Base-by-base conservation (phyloP, 352 stramenopile genomes). In the Phytophthora colocasiae region DNA sequence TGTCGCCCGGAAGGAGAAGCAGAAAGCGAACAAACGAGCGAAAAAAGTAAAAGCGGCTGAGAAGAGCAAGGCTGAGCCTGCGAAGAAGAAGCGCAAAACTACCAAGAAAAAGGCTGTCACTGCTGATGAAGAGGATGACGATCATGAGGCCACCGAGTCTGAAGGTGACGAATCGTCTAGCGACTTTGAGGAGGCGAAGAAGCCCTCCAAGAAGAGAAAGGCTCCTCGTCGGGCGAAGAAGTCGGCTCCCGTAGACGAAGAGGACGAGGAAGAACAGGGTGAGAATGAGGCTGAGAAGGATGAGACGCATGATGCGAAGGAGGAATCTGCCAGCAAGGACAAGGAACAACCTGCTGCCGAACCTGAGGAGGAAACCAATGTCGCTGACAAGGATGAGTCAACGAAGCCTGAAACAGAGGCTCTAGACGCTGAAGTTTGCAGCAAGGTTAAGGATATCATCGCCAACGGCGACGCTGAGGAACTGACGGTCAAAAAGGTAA, bases 401-500 rank as follows among this genome's bases (percentile, higher is more conserved):
- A 52, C 52, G 6, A 56, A 69, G 56, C 17, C 53, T 19, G 48
- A 59, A 34, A 57, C 32, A 9, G 56, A 60, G 46, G 62, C 50
- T 56, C 24, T 94, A 58, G 71, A 67, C 22, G 73, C 64, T 0
- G 81, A 91, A 26, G 66, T 92, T 11, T 73, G 80, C 56, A 77
- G 68, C 31, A 91, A 91, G 48, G 77, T 95, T 52, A 74, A 85
- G 66, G 77, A 92, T 41, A 95, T 95, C 69, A 92, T 95, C 39
- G 81, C 80, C 4, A 71, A 88, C 29, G 87, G 87, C 39, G 77
- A 95, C 49, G 78, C 83, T 2, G 81, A 93, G 50, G 81, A 93
- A 52, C 73, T 95, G 44, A 95, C 87, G n/a, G 73, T 93, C 27
- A 95, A 95, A 49, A 90, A 89, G 79, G 87, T 95, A 73, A 63